These are phyloP conservation scores for Solanum acaule DNA, from an alignment of 257 asterid species.

Conservation along the genomic window DNA sequence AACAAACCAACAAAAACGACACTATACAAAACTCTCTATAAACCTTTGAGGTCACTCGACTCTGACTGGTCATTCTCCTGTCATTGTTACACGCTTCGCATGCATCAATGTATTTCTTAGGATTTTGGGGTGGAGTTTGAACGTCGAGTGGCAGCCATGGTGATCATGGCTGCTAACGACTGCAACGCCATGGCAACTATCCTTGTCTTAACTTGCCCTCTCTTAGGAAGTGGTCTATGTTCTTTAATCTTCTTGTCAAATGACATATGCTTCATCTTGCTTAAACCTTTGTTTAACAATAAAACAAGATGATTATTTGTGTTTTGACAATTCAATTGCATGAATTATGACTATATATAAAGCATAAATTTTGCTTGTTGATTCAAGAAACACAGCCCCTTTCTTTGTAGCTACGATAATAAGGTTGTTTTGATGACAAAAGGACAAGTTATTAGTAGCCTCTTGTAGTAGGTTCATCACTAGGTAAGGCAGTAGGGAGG, in stretches of 20 bases:
- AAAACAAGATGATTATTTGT: not conserved
- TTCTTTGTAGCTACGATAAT: not conserved
- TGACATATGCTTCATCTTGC: not conserved
- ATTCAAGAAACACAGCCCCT: not conserved
- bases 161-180: constrained; percentile 20
- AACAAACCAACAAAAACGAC: not conserved
- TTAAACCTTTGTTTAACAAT: not conserved
- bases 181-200: constrained; percentile 53
- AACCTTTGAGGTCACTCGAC: not conserved
- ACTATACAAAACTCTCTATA: not conserved
- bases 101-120: not conserved
- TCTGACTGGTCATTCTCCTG: not conserved
- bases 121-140: constrained; percentile 22
- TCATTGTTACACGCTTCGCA: not conserved
- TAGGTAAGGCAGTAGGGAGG: constrained; percentile 18
- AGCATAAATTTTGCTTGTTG: not conserved
- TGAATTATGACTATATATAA: not conserved
- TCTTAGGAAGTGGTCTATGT: constrained; percentile 24
- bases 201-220: constrained; percentile 57
- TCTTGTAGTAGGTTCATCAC: constrained; percentile 2
- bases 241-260: constrained; percentile 8
- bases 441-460: constrained; percentile 1
- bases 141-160: constrained; percentile 17
- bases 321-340: not conserved
- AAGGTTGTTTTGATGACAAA: constrained; percentile 4